These are phyloP conservation scores for Drosera spatulata DNA, from an alignment of 179 eudicot species.

Conservation along the genomic window DNA sequence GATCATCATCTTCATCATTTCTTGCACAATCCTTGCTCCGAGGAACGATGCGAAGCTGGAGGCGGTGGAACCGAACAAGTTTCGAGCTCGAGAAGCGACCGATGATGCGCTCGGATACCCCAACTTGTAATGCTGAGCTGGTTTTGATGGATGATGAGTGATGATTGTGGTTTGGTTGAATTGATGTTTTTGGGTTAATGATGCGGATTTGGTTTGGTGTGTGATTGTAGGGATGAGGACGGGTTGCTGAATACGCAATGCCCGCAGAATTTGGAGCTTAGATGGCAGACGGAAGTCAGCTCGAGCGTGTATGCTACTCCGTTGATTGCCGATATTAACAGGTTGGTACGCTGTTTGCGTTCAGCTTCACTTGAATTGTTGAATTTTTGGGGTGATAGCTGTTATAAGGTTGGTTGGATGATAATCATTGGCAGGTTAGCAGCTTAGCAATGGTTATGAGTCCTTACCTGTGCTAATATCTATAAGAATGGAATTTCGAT, in stretches of 20 bases:
- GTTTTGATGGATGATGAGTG: no score
- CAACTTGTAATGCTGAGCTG: constrained; percentile 32
- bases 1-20: constrained; percentile 14
- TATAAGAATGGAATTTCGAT: no score
- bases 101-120: constrained; percentile 67
- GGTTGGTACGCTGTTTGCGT: constrained; percentile 24
- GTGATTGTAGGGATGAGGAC: constrained; percentile 57
- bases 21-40: constrained; percentile 15
- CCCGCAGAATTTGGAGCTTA: constrained; percentile 81
- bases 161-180: no score
- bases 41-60: constrained; percentile 17
- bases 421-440: no score
- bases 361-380: not conserved
- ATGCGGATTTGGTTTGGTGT: no score
- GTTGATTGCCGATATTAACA: constrained; percentile 89
- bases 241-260: constrained; percentile 86
- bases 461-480: no score
- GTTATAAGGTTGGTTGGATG: no score
- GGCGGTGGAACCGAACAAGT: constrained; percentile 30
- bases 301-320: constrained; percentile 95
- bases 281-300: constrained; percentile 99
- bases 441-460: no score
- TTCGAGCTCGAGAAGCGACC: constrained; percentile 64
- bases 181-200: no score
- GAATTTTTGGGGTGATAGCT: no score